These are phyloP conservation scores for Verticillium nonalfalfae DNA, from an alignment of 2,329 filamentous ascomycete species.

Conservation along the genomic window DNA sequence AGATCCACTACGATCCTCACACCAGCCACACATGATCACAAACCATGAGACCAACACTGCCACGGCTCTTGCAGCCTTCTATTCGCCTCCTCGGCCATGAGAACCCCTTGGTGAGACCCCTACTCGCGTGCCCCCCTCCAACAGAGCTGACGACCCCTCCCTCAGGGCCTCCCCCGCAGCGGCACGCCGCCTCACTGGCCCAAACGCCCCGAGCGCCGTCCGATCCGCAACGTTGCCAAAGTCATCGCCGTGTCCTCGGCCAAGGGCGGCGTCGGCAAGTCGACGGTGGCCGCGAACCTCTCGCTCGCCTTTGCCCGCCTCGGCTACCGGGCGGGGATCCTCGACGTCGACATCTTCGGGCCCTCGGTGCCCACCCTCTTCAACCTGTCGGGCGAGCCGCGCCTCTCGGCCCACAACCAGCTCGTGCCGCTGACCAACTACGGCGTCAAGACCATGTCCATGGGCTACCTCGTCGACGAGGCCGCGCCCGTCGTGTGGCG, in stretches of 20 bases:
- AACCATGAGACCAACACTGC: slow-evolving; percentile 28
- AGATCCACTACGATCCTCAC: too few relatives aligned
- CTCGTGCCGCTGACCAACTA: slow-evolving; percentile 88
- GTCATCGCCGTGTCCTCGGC: slow-evolving; percentile 96
- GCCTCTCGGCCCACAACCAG: slow-evolving; percentile 70
- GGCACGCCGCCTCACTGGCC: slow-evolving; percentile 52
- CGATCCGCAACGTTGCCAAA: slow-evolving; percentile 79
- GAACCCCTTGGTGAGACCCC: slow-evolving; percentile 67
- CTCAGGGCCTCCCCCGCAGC: slow-evolving; percentile 75
- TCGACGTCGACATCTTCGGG: slow-evolving; percentile 96
- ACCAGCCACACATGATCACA: too few relatives aligned
- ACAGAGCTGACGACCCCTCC: background rate
- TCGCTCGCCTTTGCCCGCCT: slow-evolving; percentile 78
- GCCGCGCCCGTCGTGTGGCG: slow-evolving; percentile 87
- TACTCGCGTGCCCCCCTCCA: background rate
- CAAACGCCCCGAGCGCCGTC: slow-evolving; percentile 72
- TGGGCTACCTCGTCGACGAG: slow-evolving; percentile 85
- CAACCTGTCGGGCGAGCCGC: slow-evolving; percentile 71
- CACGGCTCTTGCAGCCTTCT: slow-evolving; percentile 27
- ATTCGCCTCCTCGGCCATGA: slow-evolving; percentile 56
- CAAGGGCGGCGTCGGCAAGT: slow-evolving; percentile 97
- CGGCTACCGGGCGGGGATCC: slow-evolving; percentile 76
- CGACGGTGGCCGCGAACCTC: slow-evolving; percentile 83
- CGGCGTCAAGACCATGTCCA: slow-evolving; percentile 96
- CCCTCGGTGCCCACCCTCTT: slow-evolving; percentile 90